Evolutionary conservation across 768 basidiomycete genomes (phyloP).

Genomic region (Tricholomella constricta): DNA sequence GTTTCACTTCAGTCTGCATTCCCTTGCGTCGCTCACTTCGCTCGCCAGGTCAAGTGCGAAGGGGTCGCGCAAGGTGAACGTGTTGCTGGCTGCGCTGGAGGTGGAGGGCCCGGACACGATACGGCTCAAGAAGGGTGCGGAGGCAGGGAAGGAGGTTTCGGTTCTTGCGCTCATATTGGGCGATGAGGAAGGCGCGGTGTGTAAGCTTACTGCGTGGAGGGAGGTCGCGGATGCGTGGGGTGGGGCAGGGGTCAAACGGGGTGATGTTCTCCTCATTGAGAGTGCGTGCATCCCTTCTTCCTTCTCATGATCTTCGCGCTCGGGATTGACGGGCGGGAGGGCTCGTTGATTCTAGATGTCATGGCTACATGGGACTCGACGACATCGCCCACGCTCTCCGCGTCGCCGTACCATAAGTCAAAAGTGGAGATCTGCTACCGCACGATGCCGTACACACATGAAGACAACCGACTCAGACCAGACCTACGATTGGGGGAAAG

Average conservation of each 20-base stretch:
- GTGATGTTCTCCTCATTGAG: conserved; percentile 71
- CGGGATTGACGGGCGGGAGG: too few relatives aligned
- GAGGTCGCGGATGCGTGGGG: conserved; percentile 77
- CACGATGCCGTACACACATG: conserved; percentile 64
- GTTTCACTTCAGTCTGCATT: conserved; percentile 72
- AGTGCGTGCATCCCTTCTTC: conserved; percentile 50
- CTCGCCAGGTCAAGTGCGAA: conserved; percentile 30
- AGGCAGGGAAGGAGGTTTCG: conserved; percentile 70
- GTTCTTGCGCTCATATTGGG: conserved; percentile 73
- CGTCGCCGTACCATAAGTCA: conserved; percentile 69
- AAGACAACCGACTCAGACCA: conserved; percentile 64
- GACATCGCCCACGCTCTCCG: conserved; percentile 55
- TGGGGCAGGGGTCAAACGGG: conserved; percentile 55
- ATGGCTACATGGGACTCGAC: conserved; percentile 46
- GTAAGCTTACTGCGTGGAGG: conserved; percentile 79
- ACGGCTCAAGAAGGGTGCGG: conserved; percentile 63
- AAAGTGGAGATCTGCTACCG: conserved; percentile 73
- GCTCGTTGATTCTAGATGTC: conserved; percentile 60
- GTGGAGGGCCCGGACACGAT: conserved; percentile 76
- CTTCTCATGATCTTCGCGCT: conserved; percentile 4
- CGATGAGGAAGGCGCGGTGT: conserved; percentile 68
- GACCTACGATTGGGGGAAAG: conserved; percentile 72
- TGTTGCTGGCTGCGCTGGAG: conserved; percentile 71
- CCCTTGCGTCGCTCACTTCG: conserved; percentile 53
- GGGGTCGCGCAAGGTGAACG: conserved; percentile 50